Percentiles rank a stretch among this genome's conserved stretches.
phyloP scores from a whole-genome alignment of 2,329 filamentous ascomycete genomes.

The Paecilomyces sp. region DNA sequence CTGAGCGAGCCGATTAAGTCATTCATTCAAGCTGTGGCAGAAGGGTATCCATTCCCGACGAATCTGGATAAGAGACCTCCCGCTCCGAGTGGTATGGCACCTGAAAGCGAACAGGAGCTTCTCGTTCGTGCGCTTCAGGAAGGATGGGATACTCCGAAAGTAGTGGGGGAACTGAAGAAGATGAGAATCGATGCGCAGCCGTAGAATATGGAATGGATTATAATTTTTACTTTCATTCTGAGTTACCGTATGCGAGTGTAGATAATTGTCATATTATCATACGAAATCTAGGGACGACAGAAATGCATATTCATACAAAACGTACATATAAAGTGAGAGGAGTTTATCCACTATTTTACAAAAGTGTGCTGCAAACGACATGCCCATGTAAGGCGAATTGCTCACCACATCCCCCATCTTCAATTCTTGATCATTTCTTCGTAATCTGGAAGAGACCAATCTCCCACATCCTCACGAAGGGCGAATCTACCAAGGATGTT shows the following conservation, averaged over 20 bases:
- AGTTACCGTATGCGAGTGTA: no score
- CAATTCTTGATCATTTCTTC: slow-evolving; percentile 10
- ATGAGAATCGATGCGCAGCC: slow-evolving; percentile 27
- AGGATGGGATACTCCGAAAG: slow-evolving; percentile 31
- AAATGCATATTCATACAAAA: neutral
- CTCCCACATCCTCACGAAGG: slow-evolving; percentile 23
- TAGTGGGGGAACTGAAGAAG: slow-evolving; percentile 35
- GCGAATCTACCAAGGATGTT: slow-evolving; percentile 25
- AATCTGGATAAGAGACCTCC: slow-evolving; percentile 54
- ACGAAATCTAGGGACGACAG: neutral
- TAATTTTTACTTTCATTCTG: no score
- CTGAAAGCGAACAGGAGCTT: slow-evolving; percentile 52
- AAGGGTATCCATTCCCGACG: slow-evolving; percentile 57
- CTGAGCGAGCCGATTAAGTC: slow-evolving; percentile 38
- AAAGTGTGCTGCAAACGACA: neutral
- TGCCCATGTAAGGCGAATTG: neutral
- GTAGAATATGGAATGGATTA: neutral
- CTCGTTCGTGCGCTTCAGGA: slow-evolving; percentile 39
- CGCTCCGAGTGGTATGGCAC: slow-evolving; percentile 52
- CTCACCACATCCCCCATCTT: neutral
- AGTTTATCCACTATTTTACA: neutral
- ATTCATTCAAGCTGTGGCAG: slow-evolving; percentile 45
- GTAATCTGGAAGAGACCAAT: slow-evolving; percentile 35
- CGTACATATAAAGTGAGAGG: neutral
- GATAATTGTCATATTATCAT: no score